These are phyloP conservation scores for Trichosphaerium sp. DNA, from an alignment of 78 protist species.

Conservation along the genomic window DNA sequence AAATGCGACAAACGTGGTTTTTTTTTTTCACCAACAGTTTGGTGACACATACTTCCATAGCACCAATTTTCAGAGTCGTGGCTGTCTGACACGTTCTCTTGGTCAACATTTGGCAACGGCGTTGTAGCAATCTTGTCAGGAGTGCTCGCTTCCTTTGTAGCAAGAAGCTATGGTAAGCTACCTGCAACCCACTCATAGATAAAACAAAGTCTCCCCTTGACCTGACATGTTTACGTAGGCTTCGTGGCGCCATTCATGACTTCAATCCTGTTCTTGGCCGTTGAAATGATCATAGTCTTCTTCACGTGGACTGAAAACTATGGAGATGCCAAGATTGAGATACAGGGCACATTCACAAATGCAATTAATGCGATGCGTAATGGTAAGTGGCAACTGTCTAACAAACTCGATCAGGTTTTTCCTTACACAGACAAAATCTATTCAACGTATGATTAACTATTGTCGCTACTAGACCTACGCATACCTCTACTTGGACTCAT, in stretches of 20 bases:
- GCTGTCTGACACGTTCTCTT: slow-evolving; percentile 65
- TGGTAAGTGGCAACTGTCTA: neutral
- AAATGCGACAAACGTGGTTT: neutral
- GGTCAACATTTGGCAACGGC: slow-evolving; percentile 45
- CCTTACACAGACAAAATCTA: neutral
- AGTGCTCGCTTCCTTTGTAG: slow-evolving; percentile 42
- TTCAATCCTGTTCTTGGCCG: slow-evolving; percentile 11
- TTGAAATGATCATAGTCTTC: neutral
- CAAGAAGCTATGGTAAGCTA: slow-evolving; percentile 17
- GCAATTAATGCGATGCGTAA: neutral
- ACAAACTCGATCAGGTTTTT: neutral
- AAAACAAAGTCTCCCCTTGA: no score
- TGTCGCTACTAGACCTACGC: neutral
- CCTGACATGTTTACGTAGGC: slow-evolving; percentile 41
- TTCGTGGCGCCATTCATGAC: slow-evolving; percentile 73
- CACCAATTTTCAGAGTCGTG: slow-evolving; percentile 5
- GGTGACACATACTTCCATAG: neutral
- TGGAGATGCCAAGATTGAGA: slow-evolving; percentile 18
- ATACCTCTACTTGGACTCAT: slow-evolving; percentile 39
- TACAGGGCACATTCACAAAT: neutral
- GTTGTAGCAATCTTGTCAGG: slow-evolving; percentile 79
- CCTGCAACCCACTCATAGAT: no score
- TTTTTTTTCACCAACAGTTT: neutral
- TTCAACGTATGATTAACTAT: no score
- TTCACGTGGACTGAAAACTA: slow-evolving; percentile 71